Evolutionary conservation across 805 yeast species (phyloP).

Genomic region (Nakazawaea anatomiae): DNA sequence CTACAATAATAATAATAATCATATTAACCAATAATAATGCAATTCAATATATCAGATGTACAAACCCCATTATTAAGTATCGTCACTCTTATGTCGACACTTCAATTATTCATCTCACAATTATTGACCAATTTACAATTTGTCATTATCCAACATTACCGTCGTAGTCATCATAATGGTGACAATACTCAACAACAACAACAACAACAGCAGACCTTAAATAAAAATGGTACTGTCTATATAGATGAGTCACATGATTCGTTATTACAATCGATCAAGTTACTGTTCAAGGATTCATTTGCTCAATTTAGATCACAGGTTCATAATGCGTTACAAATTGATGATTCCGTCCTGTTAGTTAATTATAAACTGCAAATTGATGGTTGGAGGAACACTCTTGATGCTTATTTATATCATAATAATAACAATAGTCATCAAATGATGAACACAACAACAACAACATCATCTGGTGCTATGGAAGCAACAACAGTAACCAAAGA

Average conservation of each 20-base stretch:
- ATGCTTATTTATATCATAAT: background rate
- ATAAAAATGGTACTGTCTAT: no score
- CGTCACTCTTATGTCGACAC: background rate
- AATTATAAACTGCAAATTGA: background rate
- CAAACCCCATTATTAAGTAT: slow-evolving; percentile 5
- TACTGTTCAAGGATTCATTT: background rate
- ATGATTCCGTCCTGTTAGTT: background rate
- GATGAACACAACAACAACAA: background rate
- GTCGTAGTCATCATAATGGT: no score
- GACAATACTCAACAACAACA: no score
- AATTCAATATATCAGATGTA: slow-evolving; percentile 1
- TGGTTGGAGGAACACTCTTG: background rate
- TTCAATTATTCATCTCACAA: background rate
- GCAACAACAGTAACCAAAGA: no score
- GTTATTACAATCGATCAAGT: background rate
- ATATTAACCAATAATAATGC: background rate
- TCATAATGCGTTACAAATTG: background rate
- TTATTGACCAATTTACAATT: background rate
- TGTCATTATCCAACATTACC: no score
- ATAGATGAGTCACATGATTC: no score
- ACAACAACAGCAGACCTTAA: no score
- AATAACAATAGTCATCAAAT: background rate
- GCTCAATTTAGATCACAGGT: background rate
- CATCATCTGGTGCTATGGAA: background rate
- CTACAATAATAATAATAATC: background rate